A percentile compares a stretch with the other conserved stretches of the same genome.
phyloP scores from a whole-genome alignment of 441 rosid species.

The Iberis amara region DNA sequence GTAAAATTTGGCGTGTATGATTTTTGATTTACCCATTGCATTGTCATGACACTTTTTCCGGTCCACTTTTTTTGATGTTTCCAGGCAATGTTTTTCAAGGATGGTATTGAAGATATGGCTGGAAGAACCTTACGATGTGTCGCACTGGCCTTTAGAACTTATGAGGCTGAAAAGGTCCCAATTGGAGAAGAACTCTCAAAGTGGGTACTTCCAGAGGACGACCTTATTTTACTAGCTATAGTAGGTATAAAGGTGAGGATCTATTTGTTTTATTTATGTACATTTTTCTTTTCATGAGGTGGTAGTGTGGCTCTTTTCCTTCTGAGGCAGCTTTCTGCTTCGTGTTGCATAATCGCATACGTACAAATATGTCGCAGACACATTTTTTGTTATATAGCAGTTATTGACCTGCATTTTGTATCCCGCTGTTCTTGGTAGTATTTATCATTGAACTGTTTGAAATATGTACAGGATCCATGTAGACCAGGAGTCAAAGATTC shows the following conservation, averaged over 20 bases:
- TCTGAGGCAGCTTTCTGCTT: not conserved
- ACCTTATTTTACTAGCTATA: conserved; percentile 78
- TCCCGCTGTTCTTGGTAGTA: conserved; percentile 3
- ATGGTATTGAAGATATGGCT: conserved; percentile 86
- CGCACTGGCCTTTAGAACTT: conserved; percentile 74
- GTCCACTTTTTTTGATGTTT: conserved; percentile 23
- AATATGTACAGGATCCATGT: conserved; percentile 78
- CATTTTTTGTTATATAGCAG: not conserved
- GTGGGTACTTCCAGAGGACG: conserved; percentile 82
- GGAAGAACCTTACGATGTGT: conserved; percentile 81
- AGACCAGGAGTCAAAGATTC: conserved; percentile 74
- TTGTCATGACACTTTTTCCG: not conserved
- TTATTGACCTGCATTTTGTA: conserved; percentile 2
- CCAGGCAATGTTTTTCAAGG: conserved; percentile 53
- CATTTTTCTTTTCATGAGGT: not conserved
- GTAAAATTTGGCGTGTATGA: not conserved
- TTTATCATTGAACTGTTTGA: conserved; percentile 6
- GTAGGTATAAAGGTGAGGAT: conserved; percentile 78
- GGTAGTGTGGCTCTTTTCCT: not conserved
- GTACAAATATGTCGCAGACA: too few species aligned
- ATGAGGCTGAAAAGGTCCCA: conserved; percentile 63
- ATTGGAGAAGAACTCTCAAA: conserved; percentile 49
- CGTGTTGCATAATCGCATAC: too few species aligned
- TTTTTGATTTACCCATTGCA: not conserved
- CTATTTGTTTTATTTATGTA: not conserved